These are phyloP conservation scores for Linaria vulgaris DNA, from an alignment of 257 asterid genomes.

Conservation along the genomic window DNA sequence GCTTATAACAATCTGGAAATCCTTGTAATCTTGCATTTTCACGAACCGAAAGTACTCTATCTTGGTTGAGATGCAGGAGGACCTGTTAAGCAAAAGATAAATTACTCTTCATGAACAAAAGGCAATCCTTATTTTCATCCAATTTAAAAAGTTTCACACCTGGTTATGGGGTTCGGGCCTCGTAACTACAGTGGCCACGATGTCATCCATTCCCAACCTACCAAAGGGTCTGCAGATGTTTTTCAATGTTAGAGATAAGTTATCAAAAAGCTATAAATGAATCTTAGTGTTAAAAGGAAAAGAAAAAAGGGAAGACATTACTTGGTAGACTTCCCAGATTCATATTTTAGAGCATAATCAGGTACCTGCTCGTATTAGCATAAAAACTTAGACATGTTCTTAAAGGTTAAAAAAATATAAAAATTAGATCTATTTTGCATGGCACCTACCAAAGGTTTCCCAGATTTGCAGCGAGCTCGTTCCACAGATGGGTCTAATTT, in stretches of 20 bases:
- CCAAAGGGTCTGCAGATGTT: constrained; percentile 42
- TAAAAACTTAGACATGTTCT: not conserved
- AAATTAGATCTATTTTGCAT: constrained; percentile 19
- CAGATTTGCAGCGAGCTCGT: constrained; percentile 21
- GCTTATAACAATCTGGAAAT: constrained; percentile 42
- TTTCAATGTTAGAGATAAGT: too few relatives aligned
- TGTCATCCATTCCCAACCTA: constrained; percentile 56
- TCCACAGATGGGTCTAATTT: constrained; percentile 26
- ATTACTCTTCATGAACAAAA: not conserved
- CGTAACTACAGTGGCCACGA: constrained; percentile 44
- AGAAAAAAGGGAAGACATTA: not conserved
- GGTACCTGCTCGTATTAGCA: too few relatives aligned
- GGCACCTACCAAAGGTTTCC: constrained; percentile 38
- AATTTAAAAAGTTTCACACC: constrained; percentile 17
- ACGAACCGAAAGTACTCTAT: constrained; percentile 44
- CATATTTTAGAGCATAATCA: not conserved
- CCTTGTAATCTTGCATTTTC: constrained; percentile 51
- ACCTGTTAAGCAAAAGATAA: constrained; percentile 20
- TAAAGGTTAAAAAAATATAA: constrained; percentile 3
- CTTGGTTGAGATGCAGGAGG: constrained; percentile 35
- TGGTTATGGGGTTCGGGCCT: constrained; percentile 47
- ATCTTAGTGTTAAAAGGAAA: not conserved
- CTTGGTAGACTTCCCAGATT: not conserved
- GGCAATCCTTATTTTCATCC: not conserved
- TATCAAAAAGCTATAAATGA: too few relatives aligned